Evolutionary conservation across 2,329 filamentous ascomycete genomes (phyloP).

Genomic region (Parascedosporium putredinis): DNA sequence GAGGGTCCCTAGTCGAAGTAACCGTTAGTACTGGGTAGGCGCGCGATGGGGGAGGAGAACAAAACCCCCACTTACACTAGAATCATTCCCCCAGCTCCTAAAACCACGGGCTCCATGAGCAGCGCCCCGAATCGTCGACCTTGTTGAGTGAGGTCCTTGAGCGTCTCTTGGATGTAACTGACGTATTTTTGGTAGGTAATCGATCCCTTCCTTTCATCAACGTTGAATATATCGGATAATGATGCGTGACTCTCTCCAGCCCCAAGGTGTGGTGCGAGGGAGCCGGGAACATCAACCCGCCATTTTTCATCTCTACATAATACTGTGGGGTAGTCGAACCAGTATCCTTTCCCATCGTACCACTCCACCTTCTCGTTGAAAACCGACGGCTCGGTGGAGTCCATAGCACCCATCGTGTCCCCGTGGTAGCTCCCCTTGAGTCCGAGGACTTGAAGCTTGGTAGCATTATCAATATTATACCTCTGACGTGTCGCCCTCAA

Average conservation of each 20-base stretch:
- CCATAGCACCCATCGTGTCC: slow-evolving; percentile 83
- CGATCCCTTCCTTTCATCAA: slow-evolving; percentile 34
- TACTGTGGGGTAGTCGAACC: slow-evolving; percentile 71
- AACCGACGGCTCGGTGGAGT: slow-evolving; percentile 64
- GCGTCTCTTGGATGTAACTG: slow-evolving; percentile 42
- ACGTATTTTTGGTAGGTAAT: slow-evolving; percentile 43
- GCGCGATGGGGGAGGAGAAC: background rate
- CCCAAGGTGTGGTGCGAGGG: slow-evolving; percentile 33
- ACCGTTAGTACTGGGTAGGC: slow-evolving; percentile 5
- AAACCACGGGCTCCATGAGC: slow-evolving; percentile 68
- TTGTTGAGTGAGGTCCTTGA: slow-evolving; percentile 41
- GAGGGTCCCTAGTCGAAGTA: slow-evolving; percentile 51
- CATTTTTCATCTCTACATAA: slow-evolving; percentile 57
- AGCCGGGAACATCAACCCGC: slow-evolving; percentile 47
- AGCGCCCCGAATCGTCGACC: slow-evolving; percentile 65
- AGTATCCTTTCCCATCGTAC: slow-evolving; percentile 69
- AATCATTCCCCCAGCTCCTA: slow-evolving; percentile 77
- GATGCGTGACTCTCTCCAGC: slow-evolving; percentile 30
- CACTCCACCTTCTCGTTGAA: slow-evolving; percentile 80
- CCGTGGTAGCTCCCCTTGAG: slow-evolving; percentile 77
- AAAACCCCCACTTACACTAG: slow-evolving; percentile 48
- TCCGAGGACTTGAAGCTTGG: slow-evolving; percentile 58
- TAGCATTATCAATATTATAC: slow-evolving; percentile 52
- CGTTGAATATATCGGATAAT: slow-evolving; percentile 49
- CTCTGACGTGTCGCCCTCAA: slow-evolving; percentile 56